A percentile compares a stretch with the other conserved stretches of the same genome.
phyloP scores from a whole-genome alignment of 208 protist genomes.

The Wallacemonas sp. region DNA sequence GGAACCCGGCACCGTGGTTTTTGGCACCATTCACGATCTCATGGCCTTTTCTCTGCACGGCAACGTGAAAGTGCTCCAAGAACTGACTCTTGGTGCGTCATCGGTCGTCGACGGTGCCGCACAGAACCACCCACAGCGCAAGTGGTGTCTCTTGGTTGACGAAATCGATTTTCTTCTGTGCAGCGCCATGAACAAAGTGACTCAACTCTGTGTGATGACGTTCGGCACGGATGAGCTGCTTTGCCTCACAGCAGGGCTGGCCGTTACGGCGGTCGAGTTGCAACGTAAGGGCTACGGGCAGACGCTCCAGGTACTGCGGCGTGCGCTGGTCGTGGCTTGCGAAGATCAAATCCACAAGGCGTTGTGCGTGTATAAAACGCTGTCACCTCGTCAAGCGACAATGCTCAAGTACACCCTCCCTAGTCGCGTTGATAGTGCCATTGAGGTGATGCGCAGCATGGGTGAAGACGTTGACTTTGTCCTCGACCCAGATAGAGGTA shows the following conservation, averaged over 20 bases:
- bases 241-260: background rate
- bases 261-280: background rate
- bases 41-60: background rate
- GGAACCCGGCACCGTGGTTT: background rate
- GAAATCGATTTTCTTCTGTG: background rate
- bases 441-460: background rate
- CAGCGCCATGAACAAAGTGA: background rate
- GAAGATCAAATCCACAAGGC: background rate
- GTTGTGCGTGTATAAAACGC: background rate
- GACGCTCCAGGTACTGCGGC: background rate
- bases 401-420: background rate
- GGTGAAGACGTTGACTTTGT: background rate
- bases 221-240: background rate
- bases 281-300: background rate
- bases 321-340: background rate
- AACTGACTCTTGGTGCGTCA: background rate
- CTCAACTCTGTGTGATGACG: background rate
- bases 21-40: background rate
- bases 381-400: background rate
- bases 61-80: background rate
- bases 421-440: background rate
- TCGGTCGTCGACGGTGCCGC: background rate
- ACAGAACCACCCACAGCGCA: background rate
- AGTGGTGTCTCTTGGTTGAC: background rate
- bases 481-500: background rate